Evolutionary conservation across 106 monocot species (phyloP).

Genomic region (Apostasia shenzhenica): DNA sequence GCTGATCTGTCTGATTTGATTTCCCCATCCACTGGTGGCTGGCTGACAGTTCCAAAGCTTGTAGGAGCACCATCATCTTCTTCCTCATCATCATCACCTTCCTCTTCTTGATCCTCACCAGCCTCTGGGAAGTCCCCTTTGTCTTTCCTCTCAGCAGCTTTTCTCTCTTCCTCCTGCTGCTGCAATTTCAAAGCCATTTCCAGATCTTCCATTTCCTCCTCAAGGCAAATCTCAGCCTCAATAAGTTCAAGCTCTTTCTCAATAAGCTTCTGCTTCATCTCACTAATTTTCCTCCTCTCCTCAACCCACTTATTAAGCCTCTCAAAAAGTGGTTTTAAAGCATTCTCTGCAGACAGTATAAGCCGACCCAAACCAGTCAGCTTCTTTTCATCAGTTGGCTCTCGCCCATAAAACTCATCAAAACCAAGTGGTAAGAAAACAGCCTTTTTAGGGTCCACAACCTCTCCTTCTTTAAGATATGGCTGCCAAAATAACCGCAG

Average conservation of each 20-base stretch:
- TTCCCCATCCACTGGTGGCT: constrained; percentile 12
- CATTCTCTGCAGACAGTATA: constrained; percentile 27
- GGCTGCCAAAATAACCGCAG: constrained; percentile 87
- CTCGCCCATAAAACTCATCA: constrained; percentile 61
- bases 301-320: constrained; percentile 53
- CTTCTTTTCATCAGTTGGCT: constrained; percentile 19
- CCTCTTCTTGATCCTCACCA: constrained; percentile 34
- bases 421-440: constrained; percentile 70
- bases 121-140: constrained; percentile 29
- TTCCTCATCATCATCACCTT: constrained; percentile 36
- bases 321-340: constrained; percentile 43
- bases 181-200: constrained; percentile 58
- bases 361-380: constrained; percentile 27
- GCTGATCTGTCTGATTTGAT: constrained; percentile 25
- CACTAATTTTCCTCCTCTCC: constrained; percentile 53
- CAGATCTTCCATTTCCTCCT: constrained; percentile 70
- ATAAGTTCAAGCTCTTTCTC: constrained; percentile 63
- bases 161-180: constrained; percentile 70
- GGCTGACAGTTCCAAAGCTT: constrained; percentile 55
- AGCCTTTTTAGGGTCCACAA: constrained; percentile 54
- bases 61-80: constrained; percentile 58
- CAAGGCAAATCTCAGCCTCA: constrained; percentile 66
- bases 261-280: constrained; percentile 51
- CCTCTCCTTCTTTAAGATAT: constrained; percentile 52
- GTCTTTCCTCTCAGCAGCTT: constrained; percentile 9